A percentile compares a stretch with the other conserved stretches of the same genome.
These are phyloP conservation scores for Termitomyces sp. DNA, from an alignment of 768 basidiomycete genomes.

Conservation along the genomic window DNA sequence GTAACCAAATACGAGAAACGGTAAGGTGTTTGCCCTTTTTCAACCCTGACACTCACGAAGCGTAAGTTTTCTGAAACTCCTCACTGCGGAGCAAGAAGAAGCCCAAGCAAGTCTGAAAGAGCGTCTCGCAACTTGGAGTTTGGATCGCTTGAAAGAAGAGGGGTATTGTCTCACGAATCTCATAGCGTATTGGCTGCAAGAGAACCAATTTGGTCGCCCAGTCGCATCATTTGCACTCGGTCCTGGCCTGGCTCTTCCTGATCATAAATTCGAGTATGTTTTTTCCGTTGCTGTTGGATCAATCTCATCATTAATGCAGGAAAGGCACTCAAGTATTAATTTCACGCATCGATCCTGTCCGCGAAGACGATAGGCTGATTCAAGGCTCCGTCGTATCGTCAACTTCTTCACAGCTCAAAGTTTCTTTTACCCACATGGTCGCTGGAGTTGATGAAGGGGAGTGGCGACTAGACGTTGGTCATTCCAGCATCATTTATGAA, in stretches of 20 bases:
- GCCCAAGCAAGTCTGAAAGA: conserved; percentile 53
- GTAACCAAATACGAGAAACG: conserved; percentile 48
- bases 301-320: conserved; percentile 29
- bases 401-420: conserved; percentile 45
- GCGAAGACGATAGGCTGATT: conserved; percentile 34
- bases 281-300: neutral
- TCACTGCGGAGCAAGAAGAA: conserved; percentile 61
- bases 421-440: conserved; percentile 49
- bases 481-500: conserved; percentile 56
- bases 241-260: conserved; percentile 56
- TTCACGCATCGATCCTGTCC: conserved; percentile 56
- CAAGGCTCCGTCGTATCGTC: conserved; percentile 51
- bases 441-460: conserved; percentile 35
- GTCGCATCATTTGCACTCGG: conserved; percentile 63
- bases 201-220: conserved; percentile 57
- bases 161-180: conserved; percentile 70
- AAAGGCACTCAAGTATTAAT: conserved; percentile 67
- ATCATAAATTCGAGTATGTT: conserved; percentile 67
- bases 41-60: neutral
- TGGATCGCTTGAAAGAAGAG: conserved; percentile 53
- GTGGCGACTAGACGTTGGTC: conserved; percentile 72
- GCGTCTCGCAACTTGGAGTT: conserved; percentile 63
- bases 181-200: conserved; percentile 62
- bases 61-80: conserved; percentile 37
- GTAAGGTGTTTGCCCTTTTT: conserved; percentile 27